Percentiles rank a stretch among this genome's conserved stretches.
Evolutionary conservation across 345 rosid species (phyloP).

Genomic region (Stellera chamaejasme): DNA sequence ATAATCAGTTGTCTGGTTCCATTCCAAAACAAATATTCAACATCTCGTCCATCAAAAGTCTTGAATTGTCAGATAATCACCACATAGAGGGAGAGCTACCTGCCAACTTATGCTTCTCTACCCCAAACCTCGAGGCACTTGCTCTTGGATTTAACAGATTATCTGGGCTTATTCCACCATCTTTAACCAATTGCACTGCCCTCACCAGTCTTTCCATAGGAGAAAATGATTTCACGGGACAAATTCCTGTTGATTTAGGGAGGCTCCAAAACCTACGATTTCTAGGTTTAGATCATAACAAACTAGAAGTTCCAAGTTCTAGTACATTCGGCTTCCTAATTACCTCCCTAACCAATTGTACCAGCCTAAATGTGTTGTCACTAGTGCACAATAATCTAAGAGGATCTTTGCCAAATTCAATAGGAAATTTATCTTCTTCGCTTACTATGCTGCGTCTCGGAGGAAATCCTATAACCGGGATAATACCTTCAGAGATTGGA

Average conservation of each 20-base stretch:
- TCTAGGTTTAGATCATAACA: neutral
- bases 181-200: slow-evolving; percentile 17
- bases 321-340: slow-evolving; percentile 19
- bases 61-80: slow-evolving; percentile 6
- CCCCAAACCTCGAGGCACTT: slow-evolving; percentile 7
- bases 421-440: slow-evolving; percentile 14
- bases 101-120: slow-evolving; percentile 5
- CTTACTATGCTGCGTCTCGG: fast-evolving
- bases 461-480: slow-evolving; percentile 3
- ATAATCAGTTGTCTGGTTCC: slow-evolving; percentile 9
- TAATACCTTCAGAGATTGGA: slow-evolving; percentile 13
- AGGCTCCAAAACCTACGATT: neutral
- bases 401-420: slow-evolving; percentile 9
- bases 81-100: slow-evolving; percentile 17
- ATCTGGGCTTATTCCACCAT: slow-evolving; percentile 12
- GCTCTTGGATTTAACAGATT: neutral
- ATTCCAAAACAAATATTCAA: slow-evolving; percentile 14
- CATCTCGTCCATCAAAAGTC: slow-evolving; percentile 3
- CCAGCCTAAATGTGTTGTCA: neutral
- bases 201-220: neutral
- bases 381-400: slow-evolving; percentile 6
- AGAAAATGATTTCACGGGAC: slow-evolving; percentile 5
- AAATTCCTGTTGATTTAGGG: slow-evolving; percentile 13
- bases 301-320: slow-evolving; percentile 6
- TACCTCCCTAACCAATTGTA: slow-evolving; percentile 13